Evolutionary conservation across 2,329 filamentous ascomycete species (phyloP), one percentile per base, ranked within the genome.

Genomic region (Esteya vermicola): DNA sequence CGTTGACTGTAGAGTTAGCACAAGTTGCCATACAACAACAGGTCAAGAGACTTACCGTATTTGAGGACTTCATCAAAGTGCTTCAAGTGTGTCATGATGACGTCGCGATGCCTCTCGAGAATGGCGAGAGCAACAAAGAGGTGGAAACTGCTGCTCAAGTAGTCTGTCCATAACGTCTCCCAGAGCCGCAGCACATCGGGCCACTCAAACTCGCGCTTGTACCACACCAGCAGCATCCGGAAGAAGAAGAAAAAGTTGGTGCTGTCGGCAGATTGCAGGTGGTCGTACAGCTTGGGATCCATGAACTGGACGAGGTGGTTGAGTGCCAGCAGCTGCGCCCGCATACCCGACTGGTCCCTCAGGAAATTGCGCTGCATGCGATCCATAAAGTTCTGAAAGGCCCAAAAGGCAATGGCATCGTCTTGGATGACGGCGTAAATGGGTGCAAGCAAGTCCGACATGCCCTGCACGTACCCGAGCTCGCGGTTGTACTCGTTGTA

Each of bases 221-320:
- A 98, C 91, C 91, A 98, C 9, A 98, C 91, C 1, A 98, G 69
- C 26, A 98, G 69, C 91, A 96, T 96, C 44, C 91, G 83, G 74
- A 96, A 98, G 67, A 98, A 96, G 67, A 98, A 98, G 62, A 98
- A 98, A 61, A 98, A 98, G 58, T 98, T 98, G 20, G 91, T 98
- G 53, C 83, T 93, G 52, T 98, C 93, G 18, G 88, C 84, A 14
- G 74, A 78, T 57, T 93, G 77, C 0, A 98, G 73, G 52, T 98
- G 91, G 2, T 83, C 69, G 60, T 95, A 96, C 8, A 98, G 75
- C 55, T 86, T 83, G 0, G 93, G 91, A 50, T 98, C 91, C 77
- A 98, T 88, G 42, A 98, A 84, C 55, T 93, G 86, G 12, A 96
- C 86, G 1, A 98, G 78, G 48, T 98, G 86, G 54, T 98, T 88